Evolutionary conservation across 2,329 filamentous ascomycete species (phyloP).

Genomic region (Aspergillus fructus): DNA sequence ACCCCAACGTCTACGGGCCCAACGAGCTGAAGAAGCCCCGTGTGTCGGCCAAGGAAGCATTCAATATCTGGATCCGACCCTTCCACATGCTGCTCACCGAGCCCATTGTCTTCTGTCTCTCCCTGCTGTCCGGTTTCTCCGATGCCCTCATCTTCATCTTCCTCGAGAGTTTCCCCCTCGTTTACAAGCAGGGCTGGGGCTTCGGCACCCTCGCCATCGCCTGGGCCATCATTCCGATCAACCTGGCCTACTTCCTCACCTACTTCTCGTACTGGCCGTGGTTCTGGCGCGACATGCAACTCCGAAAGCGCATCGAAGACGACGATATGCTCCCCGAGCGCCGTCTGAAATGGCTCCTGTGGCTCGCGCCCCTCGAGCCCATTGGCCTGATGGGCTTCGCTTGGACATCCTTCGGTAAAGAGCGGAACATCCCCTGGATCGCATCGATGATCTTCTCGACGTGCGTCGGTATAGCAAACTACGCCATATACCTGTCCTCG

Average conservation of each 20-base stretch:
- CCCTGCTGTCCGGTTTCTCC: constrained; percentile 69
- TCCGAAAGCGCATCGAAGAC: constrained; percentile 44
- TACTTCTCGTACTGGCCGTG: constrained; percentile 54
- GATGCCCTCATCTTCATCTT: constrained; percentile 78
- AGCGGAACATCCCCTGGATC: constrained; percentile 62
- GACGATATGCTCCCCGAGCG: constrained; percentile 61
- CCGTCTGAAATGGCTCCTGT: constrained; percentile 65
- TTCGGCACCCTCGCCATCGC: constrained; percentile 20
- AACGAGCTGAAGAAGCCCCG: constrained; percentile 50
- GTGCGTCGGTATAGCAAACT: constrained; percentile 72
- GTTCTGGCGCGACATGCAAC: constrained; percentile 43
- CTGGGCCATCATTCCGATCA: constrained; percentile 32
- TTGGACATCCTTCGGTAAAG: constrained; percentile 65
- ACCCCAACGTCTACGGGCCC: constrained; percentile 66
- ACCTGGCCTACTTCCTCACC: constrained; percentile 56
- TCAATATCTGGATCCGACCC: constrained; percentile 59
- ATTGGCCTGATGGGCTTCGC: constrained; percentile 71
- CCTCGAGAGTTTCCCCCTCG: constrained; percentile 67
- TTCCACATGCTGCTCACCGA: constrained; percentile 73
- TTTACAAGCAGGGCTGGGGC: constrained; percentile 35
- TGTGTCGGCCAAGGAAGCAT: constrained; percentile 44
- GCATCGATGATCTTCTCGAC: constrained; percentile 64
- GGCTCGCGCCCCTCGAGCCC: constrained; percentile 59
- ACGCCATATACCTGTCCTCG: constrained; percentile 71
- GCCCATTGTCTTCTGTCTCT: constrained; percentile 71